These are phyloP conservation scores for Botryosphaeria dothidea DNA, from an alignment of 2,329 filamentous ascomycete genomes.

Conservation along the genomic window DNA sequence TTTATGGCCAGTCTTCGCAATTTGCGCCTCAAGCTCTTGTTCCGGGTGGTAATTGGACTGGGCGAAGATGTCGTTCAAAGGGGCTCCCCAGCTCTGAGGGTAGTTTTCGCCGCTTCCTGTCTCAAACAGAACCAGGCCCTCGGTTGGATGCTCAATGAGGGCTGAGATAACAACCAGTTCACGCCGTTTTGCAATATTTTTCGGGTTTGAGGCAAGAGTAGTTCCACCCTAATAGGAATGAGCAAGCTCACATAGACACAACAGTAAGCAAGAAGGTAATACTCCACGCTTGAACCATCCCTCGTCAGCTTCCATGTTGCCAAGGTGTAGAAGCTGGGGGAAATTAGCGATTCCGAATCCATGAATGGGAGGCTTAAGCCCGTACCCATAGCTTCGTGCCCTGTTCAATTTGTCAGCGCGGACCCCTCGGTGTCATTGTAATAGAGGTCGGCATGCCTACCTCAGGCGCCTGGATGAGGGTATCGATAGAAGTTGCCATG, in stretches of 20 bases:
- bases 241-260: neutral
- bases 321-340: slow-evolving; percentile 33
- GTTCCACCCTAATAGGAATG: slow-evolving; percentile 25
- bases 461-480: slow-evolving; percentile 26
- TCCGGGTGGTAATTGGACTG: slow-evolving; percentile 29
- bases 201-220: slow-evolving; percentile 31
- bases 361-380: neutral
- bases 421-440: neutral
- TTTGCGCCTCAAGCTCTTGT: slow-evolving; percentile 29
- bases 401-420: slow-evolving; percentile 22
- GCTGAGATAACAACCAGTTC: slow-evolving; percentile 33
- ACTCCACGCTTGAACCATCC: slow-evolving; percentile 36
- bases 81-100: slow-evolving; percentile 30
- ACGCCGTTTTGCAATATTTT: slow-evolving; percentile 28
- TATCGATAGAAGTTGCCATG: slow-evolving; percentile 22
- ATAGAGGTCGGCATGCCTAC: slow-evolving; percentile 1
- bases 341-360: neutral
- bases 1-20: slow-evolving; percentile 33
- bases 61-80: slow-evolving; percentile 35
- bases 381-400: slow-evolving; percentile 39
- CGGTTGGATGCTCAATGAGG: slow-evolving; percentile 33
- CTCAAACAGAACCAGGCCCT: slow-evolving; percentile 39
- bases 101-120: slow-evolving; percentile 36
- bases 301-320: slow-evolving; percentile 38
- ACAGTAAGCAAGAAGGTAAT: neutral